phyloP scores from a whole-genome alignment of 2,329 filamentous ascomycete species.

The Aureobasidium zeae region DNA sequence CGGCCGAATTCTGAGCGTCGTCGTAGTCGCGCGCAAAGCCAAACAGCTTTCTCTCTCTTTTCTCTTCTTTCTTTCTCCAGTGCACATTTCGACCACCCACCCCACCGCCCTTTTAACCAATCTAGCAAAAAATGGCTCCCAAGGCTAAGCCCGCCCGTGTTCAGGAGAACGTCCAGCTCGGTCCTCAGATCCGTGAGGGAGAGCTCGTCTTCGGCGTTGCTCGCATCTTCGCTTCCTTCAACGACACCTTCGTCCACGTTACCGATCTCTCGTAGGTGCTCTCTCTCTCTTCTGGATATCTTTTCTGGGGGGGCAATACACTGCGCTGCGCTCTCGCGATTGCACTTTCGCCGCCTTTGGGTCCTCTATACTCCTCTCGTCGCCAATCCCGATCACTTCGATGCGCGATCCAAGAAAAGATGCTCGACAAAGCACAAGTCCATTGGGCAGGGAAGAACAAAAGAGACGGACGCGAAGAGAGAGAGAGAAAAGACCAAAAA shows the following conservation, averaged over 20 bases:
- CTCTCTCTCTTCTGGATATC: background rate
- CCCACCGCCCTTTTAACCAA: slow-evolving; percentile 9
- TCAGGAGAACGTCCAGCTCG: slow-evolving; percentile 96
- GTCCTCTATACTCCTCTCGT: background rate
- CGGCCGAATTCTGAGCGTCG: slow-evolving; percentile 12
- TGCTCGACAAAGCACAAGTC: slow-evolving; percentile 3
- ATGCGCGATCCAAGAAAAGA: background rate
- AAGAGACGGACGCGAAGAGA: background rate
- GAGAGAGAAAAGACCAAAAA: background rate
- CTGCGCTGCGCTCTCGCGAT: too few relatives aligned
- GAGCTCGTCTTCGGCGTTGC: slow-evolving; percentile 97
- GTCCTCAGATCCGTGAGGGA: slow-evolving; percentile 93
- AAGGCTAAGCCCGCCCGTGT: slow-evolving; percentile 71
- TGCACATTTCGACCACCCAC: slow-evolving; percentile 12
- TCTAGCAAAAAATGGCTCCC: slow-evolving; percentile 68
- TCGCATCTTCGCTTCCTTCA: slow-evolving; percentile 84
- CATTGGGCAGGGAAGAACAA: background rate
- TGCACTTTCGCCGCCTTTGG: background rate
- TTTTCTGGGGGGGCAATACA: too few relatives aligned
- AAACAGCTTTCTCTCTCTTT: slow-evolving; percentile 7
- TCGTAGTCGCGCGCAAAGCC: background rate
- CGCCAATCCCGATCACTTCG: background rate
- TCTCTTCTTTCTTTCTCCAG: slow-evolving; percentile 11
- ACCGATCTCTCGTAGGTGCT: slow-evolving; percentile 70
- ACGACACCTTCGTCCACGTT: slow-evolving; percentile 72